phyloP scores from a whole-genome alignment of 1,139 yeast genomes.

The Zygoascus sp. region DNA sequence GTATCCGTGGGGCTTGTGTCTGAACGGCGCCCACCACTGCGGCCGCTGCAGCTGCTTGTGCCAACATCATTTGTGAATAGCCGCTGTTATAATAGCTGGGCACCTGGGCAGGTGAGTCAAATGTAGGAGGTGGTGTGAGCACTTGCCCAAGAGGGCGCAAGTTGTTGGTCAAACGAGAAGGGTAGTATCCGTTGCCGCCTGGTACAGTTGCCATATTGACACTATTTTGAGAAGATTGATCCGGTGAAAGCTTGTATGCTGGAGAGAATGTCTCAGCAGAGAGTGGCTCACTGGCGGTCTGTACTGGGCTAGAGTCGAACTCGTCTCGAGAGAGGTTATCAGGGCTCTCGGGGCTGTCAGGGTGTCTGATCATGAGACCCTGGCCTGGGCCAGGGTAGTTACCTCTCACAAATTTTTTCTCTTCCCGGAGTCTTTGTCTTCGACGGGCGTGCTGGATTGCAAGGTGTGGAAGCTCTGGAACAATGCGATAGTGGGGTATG shows the following conservation, averaged over 20 bases:
- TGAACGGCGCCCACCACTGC: conserved; percentile 1
- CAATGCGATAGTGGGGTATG: neutral
- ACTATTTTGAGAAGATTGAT: neutral
- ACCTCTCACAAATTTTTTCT: neutral
- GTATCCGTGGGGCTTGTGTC: neutral
- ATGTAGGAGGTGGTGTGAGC: conserved; percentile 5
- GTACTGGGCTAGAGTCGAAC: neutral
- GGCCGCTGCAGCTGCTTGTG: conserved; percentile 3
- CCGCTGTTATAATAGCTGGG: neutral
- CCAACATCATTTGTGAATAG: neutral
- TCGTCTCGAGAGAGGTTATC: neutral
- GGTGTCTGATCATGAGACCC: conserved; percentile 2
- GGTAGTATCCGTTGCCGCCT: neutral
- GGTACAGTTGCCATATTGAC: neutral
- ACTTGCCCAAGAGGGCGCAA: conserved; percentile 1
- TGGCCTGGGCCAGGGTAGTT: neutral
- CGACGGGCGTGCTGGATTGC: neutral
- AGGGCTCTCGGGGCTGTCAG: conserved; percentile 2
- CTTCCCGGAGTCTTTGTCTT: neutral
- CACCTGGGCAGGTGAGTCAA: conserved; percentile 1
- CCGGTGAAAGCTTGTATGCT: neutral
- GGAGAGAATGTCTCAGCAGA: neutral
- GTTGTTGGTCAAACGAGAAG: conserved; percentile 2
- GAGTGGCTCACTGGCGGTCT: neutral
- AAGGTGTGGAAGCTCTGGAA: conserved; percentile 4